phyloP scores from a whole-genome alignment of 768 basidiomycete genomes.

The Boletus rufocinnamomeus region DNA sequence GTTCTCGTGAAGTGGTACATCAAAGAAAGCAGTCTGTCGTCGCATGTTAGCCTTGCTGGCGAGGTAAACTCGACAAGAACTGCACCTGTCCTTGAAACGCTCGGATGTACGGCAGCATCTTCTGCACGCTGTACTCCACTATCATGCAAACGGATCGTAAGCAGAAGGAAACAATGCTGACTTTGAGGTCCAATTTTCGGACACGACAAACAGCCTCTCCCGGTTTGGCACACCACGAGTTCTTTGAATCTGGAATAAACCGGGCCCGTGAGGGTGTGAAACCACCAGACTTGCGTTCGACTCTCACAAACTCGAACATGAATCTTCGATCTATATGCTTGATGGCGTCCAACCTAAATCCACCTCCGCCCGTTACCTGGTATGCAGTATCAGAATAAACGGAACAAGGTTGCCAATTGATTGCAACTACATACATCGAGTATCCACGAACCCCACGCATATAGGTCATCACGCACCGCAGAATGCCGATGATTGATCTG shows the following conservation, averaged over 20 bases:
- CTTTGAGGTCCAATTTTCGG: slow-evolving; percentile 85
- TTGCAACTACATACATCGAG: slow-evolving; percentile 45
- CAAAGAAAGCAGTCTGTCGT: slow-evolving; percentile 81
- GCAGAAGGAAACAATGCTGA: slow-evolving; percentile 34
- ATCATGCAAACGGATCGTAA: background rate
- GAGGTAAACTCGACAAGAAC: slow-evolving; percentile 12
- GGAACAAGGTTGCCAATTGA: background rate
- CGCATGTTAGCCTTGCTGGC: background rate
- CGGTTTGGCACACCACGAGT: slow-evolving; percentile 47
- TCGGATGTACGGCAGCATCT: slow-evolving; percentile 58
- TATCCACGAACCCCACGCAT: slow-evolving; percentile 80
- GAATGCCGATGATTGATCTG: slow-evolving; percentile 87
- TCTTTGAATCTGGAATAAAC: slow-evolving; percentile 48
- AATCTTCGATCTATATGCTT: slow-evolving; percentile 84
- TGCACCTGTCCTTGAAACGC: slow-evolving; percentile 65
- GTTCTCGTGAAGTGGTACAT: slow-evolving; percentile 86
- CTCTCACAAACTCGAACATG: slow-evolving; percentile 64
- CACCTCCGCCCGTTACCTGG: slow-evolving; percentile 67
- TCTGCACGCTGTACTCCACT: slow-evolving; percentile 41
- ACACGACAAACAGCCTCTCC: slow-evolving; percentile 60
- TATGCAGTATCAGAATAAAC: background rate
- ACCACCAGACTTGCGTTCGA: background rate
- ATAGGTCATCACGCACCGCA: slow-evolving; percentile 71
- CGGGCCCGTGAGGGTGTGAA: background rate
- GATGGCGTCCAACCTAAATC: slow-evolving; percentile 88